phyloP scores from a whole-genome alignment of 164 flowering plant species.

The Annona squamosa region DNA sequence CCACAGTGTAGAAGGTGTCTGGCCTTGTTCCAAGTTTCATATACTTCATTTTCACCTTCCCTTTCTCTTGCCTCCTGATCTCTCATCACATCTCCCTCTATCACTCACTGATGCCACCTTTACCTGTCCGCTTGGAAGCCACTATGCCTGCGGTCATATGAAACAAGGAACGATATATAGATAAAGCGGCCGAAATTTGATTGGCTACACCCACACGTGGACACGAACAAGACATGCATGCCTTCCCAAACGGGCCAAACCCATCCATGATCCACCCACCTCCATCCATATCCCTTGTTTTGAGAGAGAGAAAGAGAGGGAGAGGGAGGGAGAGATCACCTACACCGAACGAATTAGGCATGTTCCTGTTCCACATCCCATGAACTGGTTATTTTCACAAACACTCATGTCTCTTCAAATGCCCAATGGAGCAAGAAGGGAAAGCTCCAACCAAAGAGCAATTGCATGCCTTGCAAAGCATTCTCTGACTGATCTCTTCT shows the following conservation, averaged over 20 bases:
- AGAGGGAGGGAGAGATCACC: background rate
- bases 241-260: background rate
- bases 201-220: background rate
- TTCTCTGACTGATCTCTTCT: background rate
- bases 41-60: conserved; percentile 59
- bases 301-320: background rate
- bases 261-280: background rate
- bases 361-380: no score
- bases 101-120: background rate
- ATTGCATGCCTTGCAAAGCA: background rate
- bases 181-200: background rate
- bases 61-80: background rate
- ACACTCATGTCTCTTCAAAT: no score
- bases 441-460: background rate
- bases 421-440: no score
- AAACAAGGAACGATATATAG: background rate
- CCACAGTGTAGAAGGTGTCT: conserved; percentile 77
- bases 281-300: background rate
- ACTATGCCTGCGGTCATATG: background rate
- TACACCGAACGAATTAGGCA: no score
- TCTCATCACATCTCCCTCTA: conserved; percentile 2
- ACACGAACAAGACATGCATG: background rate
- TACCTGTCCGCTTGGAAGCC: background rate
- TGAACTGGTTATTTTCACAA: no score
- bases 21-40: conserved; percentile 87